Evolutionary conservation across 1,284 basidiomycete species (phyloP).

Genomic region (Wolfiporia cocos): DNA sequence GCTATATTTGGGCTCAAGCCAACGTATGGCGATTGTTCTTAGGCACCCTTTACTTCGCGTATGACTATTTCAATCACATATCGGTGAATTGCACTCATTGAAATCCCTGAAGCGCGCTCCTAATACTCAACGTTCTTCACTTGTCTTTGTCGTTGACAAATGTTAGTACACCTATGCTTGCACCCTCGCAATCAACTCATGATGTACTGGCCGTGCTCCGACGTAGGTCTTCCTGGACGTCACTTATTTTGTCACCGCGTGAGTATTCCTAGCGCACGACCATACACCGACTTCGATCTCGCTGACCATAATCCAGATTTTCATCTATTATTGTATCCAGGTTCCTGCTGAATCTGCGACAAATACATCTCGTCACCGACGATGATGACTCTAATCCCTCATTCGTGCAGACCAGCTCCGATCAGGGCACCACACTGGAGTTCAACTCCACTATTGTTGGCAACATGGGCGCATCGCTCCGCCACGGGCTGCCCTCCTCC

Average conservation of each 20-base stretch:
- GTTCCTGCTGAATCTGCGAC: slow-evolving; percentile 10
- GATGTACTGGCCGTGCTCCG: too few relatives aligned
- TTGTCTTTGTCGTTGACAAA: slow-evolving; percentile 4
- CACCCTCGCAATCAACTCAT: not conserved
- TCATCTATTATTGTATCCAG: slow-evolving; percentile 9
- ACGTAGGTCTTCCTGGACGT: slow-evolving; percentile 6
- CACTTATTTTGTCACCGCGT: slow-evolving; percentile 4
- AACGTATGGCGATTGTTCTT: not conserved
- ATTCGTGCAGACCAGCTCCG: slow-evolving; percentile 7
- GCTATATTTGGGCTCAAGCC: not conserved
- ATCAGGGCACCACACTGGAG: too few relatives aligned
- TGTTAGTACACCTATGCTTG: not conserved
- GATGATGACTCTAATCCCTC: slow-evolving; percentile 6
- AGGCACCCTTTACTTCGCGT: slow-evolving; percentile 11
- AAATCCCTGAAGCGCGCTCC: not conserved
- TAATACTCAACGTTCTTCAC: slow-evolving; percentile 7
- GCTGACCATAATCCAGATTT: not conserved
- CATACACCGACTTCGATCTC: not conserved
- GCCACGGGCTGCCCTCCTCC: not conserved
- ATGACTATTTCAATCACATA: not conserved
- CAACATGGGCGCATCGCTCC: not conserved
- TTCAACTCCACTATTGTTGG: not conserved
- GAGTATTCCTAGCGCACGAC: not conserved
- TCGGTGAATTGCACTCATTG: not conserved
- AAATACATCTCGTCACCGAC: slow-evolving; percentile 1